Evolutionary conservation across 495 filamentous ascomycete genomes (phyloP).

Genomic region (Penicillium diatomitis): DNA sequence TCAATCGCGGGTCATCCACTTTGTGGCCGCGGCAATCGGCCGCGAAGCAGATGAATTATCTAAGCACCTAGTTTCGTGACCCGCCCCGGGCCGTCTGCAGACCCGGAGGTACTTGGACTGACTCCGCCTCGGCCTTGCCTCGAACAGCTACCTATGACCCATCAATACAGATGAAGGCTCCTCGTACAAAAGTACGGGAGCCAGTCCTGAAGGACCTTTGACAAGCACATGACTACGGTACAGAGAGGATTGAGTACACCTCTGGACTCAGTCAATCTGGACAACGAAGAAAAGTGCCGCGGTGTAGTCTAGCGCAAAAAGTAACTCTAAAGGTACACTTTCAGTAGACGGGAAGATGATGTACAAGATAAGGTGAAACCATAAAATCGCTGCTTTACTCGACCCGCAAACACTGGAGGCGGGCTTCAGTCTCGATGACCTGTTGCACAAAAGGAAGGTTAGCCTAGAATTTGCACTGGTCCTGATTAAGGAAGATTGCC

Average conservation of each 20-base stretch:
- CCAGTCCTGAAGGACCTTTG: too few relatives aligned
- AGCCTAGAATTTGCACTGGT: constrained; percentile 3
- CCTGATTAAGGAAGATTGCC: too few relatives aligned
- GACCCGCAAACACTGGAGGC: constrained; percentile 41
- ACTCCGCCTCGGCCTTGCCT: too few relatives aligned
- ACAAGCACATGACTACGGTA: neutral
- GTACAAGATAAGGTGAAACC: constrained; percentile 28
- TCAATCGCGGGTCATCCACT: too few relatives aligned
- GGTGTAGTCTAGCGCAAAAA: constrained; percentile 33
- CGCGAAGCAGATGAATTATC: too few relatives aligned
- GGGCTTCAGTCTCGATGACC: constrained; percentile 43
- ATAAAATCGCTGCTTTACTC: constrained; percentile 30
- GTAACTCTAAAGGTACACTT: constrained; percentile 39
- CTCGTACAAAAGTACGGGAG: too few relatives aligned
- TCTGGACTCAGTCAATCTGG: neutral
- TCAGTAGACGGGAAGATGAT: constrained; percentile 28
- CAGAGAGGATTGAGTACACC: neutral
- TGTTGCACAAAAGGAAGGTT: constrained; percentile 11
- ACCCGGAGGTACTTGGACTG: too few relatives aligned
- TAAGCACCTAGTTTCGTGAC: too few relatives aligned
- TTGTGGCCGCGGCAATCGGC: too few relatives aligned
- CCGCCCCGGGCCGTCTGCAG: too few relatives aligned
- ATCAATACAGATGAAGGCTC: too few relatives aligned
- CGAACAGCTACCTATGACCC: too few relatives aligned
- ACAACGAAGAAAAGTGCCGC: constrained; percentile 32